Evolutionary conservation across 768 basidiomycete genomes (phyloP).

Genomic region (Guyanaporus albipodus): DNA sequence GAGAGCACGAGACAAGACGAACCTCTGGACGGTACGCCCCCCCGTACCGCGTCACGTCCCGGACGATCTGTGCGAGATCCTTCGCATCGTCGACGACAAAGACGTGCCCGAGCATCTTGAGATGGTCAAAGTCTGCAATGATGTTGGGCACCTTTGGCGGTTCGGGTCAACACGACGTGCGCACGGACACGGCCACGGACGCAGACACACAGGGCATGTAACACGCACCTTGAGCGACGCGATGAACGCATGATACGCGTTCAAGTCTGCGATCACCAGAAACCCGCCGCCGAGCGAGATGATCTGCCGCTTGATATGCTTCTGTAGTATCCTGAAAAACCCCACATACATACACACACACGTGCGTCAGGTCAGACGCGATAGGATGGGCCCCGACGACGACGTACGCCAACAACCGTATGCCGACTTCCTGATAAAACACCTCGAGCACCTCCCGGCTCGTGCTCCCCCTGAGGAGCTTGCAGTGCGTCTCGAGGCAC

Average conservation of each 20-base stretch:
- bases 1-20: conserved; percentile 8
- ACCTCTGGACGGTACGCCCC: conserved; percentile 95
- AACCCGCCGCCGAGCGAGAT: conserved; percentile 93
- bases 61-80: conserved; percentile 92
- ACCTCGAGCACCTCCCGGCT: conserved; percentile 96
- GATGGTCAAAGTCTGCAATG: conserved; percentile 83
- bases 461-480: conserved; percentile 86
- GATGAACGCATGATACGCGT: conserved; percentile 89
- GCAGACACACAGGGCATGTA: neutral
- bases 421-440: conserved; percentile 96
- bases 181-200: neutral
- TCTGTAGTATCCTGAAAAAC: conserved; percentile 86
- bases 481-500: conserved; percentile 88
- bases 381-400: too few relatives aligned
- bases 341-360: too few relatives aligned
- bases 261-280: conserved; percentile 93
- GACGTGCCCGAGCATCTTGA: conserved; percentile 97
- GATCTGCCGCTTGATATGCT: conserved; percentile 96
- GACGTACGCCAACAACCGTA: conserved; percentile 79
- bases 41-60: conserved; percentile 93
- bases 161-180: neutral
- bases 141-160: conserved; percentile 64
- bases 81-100: conserved; percentile 95
- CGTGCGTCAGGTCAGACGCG: too few relatives aligned
- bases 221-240: conserved; percentile 70